These are phyloP conservation scores for Scorias spongiosa DNA, from an alignment of 2,329 filamentous ascomycete genomes.

Conservation along the genomic window DNA sequence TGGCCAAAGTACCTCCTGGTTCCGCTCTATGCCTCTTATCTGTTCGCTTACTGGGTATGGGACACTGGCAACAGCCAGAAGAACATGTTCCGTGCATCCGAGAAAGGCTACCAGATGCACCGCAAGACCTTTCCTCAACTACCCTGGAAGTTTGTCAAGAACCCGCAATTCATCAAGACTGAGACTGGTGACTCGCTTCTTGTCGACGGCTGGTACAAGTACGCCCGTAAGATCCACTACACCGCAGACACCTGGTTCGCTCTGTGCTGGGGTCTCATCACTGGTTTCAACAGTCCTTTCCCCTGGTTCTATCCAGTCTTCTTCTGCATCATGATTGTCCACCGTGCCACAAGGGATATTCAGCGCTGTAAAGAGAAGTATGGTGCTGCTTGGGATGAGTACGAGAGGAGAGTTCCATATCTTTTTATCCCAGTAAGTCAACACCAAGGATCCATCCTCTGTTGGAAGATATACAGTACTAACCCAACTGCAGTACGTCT, in stretches of 20 bases:
- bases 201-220: constrained; percentile 68
- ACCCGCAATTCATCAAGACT: constrained; percentile 64
- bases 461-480: not conserved
- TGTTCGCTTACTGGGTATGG: constrained; percentile 83
- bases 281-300: constrained; percentile 65
- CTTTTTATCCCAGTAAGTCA: constrained; percentile 55
- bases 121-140: constrained; percentile 79
- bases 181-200: constrained; percentile 62
- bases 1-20: constrained; percentile 57
- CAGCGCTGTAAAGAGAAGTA: constrained; percentile 63
- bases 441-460: not conserved
- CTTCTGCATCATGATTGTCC: constrained; percentile 65
- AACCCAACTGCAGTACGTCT: not conserved
- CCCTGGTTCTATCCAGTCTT: constrained; percentile 83
- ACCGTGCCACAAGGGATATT: constrained; percentile 63
- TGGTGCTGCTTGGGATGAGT: constrained; percentile 67
- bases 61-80: constrained; percentile 87
- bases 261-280: constrained; percentile 63
- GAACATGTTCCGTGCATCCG: constrained; percentile 73
- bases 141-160: constrained; percentile 71
- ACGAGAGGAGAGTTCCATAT: constrained; percentile 66
- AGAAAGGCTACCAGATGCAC: constrained; percentile 53
- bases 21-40: constrained; percentile 53
- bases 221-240: constrained; percentile 44
- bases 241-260: constrained; percentile 68